These are phyloP conservation scores for Barnettozyma wickerhamii DNA, from an alignment of 805 yeast species.

Conservation along the genomic window DNA sequence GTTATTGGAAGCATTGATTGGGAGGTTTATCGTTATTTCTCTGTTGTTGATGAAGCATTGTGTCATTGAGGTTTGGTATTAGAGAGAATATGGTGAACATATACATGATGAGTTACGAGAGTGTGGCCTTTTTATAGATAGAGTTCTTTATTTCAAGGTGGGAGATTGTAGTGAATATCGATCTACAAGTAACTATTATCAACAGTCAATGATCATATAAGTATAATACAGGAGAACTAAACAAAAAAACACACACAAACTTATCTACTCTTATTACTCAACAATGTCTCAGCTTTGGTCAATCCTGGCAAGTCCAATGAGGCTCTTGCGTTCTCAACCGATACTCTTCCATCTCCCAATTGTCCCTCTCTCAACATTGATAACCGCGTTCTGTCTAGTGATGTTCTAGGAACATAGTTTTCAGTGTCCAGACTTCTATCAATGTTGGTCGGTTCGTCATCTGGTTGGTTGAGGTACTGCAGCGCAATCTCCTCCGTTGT, in stretches of 20 bases:
- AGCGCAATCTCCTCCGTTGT: slow-evolving; percentile 37
- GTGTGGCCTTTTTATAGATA: too few species aligned
- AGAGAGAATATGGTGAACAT: too few species aligned
- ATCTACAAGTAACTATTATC: not conserved
- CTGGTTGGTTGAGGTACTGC: slow-evolving; percentile 10
- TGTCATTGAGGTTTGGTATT: too few species aligned
- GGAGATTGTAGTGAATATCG: too few species aligned
- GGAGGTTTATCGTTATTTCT: too few species aligned
- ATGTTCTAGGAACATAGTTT: slow-evolving; percentile 27
- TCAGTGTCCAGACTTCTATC: slow-evolving; percentile 2
- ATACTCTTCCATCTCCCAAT: slow-evolving; percentile 32
- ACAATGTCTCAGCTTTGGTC: slow-evolving; percentile 32
- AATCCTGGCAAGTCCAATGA: slow-evolving; percentile 39
- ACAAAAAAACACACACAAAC: slow-evolving; percentile 1
- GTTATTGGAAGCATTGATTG: too few species aligned
- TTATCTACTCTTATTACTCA: slow-evolving; percentile 22
- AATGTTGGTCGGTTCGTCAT: slow-evolving; percentile 1
- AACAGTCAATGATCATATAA: too few species aligned
- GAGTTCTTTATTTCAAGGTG: too few species aligned
- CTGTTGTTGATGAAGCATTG: too few species aligned
- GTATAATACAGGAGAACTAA: not conserved
- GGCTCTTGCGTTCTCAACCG: slow-evolving; percentile 36
- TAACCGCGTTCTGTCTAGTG: slow-evolving; percentile 34
- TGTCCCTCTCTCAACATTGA: slow-evolving; percentile 34
- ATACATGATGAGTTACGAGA: too few species aligned